Evolutionary conservation across 345 rosid genomes (phyloP), one percentile per base, ranked within the genome.

Genomic region (Lagerstroemia speciosa): DNA sequence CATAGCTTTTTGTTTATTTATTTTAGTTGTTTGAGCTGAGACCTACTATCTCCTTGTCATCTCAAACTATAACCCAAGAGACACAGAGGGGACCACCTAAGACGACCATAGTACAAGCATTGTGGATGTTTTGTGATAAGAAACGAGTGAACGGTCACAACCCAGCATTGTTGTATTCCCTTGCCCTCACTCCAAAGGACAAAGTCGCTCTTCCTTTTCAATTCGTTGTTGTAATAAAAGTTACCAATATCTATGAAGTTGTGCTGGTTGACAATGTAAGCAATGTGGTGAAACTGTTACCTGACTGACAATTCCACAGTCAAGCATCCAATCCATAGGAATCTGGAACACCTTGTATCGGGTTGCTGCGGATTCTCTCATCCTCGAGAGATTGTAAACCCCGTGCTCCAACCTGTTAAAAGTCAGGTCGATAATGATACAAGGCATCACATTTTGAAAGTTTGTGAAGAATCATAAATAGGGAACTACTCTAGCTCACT

Each of bases 301-400:
- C 98, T 89, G 97, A 81, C 85, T 88, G 20, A 85, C 86, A 22
- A 89, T 82, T 50, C 98, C 99, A 34, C 84, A 84, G 73, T 94
- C 99, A 38, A 89, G 92, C 97, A 94, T 89, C 99, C 99, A 94
- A 58, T 85, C 86, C 75, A 75, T 82, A 36, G 99, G 98, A 79
- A 94, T 92, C 38, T 77, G 92, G 66, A 88, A 88, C 30, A 76
- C 79, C 70, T 78, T 88, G 75, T 80, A 94, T 67, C 93, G 78
- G 9, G 78, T 86, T 0, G 89, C 75, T 0, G 97, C 88, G 0
- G 99, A 89, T 84, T 94, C 99, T 70, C 87, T 87, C 96, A 94
- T 88, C 69, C 92, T 78, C 27, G 97, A 89, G 22, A 94, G 80
- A 78, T 89, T 89, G 77, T 94, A 89, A 38, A 86, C 97, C 16